Conservation (phyloP, 192 early-diverging fungal genomes). For the Podila epicladia region DNA sequence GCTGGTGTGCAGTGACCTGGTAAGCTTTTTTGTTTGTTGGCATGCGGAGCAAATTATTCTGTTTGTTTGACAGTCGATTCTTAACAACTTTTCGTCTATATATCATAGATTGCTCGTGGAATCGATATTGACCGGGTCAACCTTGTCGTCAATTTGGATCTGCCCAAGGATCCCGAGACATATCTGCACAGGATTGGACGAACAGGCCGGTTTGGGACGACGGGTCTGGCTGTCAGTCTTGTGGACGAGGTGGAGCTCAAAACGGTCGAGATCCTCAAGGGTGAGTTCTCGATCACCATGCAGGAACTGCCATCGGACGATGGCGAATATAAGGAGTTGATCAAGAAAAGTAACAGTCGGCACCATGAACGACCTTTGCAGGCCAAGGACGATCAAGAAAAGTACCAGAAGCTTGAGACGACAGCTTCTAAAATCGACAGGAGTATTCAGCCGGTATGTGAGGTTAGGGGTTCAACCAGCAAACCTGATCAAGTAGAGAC, state of each 20-base stretch:
- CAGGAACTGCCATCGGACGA: slow-evolving; percentile 5
- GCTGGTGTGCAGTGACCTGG: slow-evolving; percentile 69
- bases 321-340: slow-evolving; percentile 6
- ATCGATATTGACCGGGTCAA: slow-evolving; percentile 80
- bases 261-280: slow-evolving; percentile 40
- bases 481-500: background rate
- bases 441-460: background rate
- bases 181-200: slow-evolving; percentile 86
- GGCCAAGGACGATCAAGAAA: slow-evolving; percentile 17
- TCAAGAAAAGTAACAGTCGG: slow-evolving; percentile 15
- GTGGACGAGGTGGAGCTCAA: slow-evolving; percentile 45
- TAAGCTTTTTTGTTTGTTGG: slow-evolving; percentile 23
- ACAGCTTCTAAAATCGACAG: background rate
- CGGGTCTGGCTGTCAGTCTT: slow-evolving; percentile 65
- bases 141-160: slow-evolving; percentile 81
- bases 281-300: slow-evolving; percentile 29
- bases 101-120: slow-evolving; percentile 63
- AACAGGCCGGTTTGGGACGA: slow-evolving; percentile 80
- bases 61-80: background rate
- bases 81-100: background rate
- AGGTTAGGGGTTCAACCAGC: background rate
- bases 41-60: background rate
- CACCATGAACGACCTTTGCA: slow-evolving; percentile 39
- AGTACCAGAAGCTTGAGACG: slow-evolving; percentile 24
- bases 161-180: slow-evolving; percentile 71